Base-by-base conservation (phyloP, 441 rosid genomes). In the Arabidopsis hybrid region DNA sequence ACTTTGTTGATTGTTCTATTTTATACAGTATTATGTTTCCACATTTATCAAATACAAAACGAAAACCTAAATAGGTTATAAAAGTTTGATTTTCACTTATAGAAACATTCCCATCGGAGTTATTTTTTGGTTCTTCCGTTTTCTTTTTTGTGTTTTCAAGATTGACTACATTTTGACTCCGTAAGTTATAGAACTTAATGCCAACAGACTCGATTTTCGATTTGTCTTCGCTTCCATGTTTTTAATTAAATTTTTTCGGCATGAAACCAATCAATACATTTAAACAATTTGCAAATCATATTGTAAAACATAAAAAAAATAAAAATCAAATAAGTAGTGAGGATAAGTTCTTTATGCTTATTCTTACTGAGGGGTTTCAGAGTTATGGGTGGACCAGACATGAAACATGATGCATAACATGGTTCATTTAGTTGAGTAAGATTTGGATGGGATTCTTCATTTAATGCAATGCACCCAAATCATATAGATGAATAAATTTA, bases 391-490 rank as follows among this genome's bases (percentile, higher is more conserved):
- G 74, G 65, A 53, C 43, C 74, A 68, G 31, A 61, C 68, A 61
- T 63, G 26, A 58, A 36, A 69, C 59, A 68, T 43, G 35, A 69
- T 62, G 39, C 43, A 32, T 73, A 56, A 57, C 57, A 55, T 65
- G 61, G 67, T 17, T 65, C 80, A 71, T 71, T 59, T 59, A 65
- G 67, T 71, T 77, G 51, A 71, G 65, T 76, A 56, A 26, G 66
- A 63, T 29, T 46, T 49, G 42, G 76, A 64, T 70, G 67, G n/a
- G 68, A 32, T 77, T 58, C 13, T 67, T 71, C 72, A 71, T 18
- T 77, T 49, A 76, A 65, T 76, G 71, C 75, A 56, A 29, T 50
- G 42, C 42, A 71, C 60, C 67, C 11, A 13, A 13, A 39, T 64
- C 61, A 31, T 56, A 2, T 63, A 62, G 45, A 60, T 34, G 39